Conservation (phyloP, 208 protist species). For the Trypanosoma avium region DNA sequence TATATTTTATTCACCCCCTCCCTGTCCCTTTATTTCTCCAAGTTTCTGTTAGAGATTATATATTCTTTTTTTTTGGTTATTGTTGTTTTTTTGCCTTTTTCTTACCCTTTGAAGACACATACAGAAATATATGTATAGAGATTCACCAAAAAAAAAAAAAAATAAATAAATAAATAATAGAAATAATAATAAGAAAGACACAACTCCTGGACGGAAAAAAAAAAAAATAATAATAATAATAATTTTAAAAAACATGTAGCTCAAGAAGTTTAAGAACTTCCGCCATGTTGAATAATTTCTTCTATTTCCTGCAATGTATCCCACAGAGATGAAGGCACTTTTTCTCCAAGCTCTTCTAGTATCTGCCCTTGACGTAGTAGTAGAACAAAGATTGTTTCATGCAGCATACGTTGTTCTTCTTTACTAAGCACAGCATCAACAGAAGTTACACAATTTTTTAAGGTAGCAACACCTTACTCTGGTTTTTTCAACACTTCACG, state of each 20-base stretch:
- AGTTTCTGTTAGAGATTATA: too few species aligned
- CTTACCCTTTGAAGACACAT: too few species aligned
- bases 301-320: conserved; percentile 28
- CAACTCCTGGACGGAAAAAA: too few species aligned
- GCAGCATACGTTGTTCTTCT: conserved; percentile 78
- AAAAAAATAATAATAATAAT: too few species aligned
- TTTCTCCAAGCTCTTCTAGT: conserved; percentile 47
- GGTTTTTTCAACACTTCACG: conserved; percentile 30
- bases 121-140: too few species aligned
- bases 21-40: too few species aligned
- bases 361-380: conserved; percentile 74
- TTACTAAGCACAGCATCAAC: conserved; percentile 60
- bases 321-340: conserved; percentile 44
- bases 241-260: too few species aligned
- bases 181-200: background rate
- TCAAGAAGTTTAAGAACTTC: too few species aligned
- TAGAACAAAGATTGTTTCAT: conserved; percentile 75
- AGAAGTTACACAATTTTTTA: conserved; percentile 48
- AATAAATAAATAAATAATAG: background rate
- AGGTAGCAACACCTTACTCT: conserved; percentile 25
- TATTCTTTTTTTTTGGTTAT: too few species aligned
- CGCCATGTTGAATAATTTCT: conserved; percentile 4
- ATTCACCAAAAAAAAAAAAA: background rate
- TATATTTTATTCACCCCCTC: too few species aligned
- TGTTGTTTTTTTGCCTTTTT: too few species aligned